A percentile compares a stretch with the other conserved stretches of the same genome.
These are phyloP conservation scores for Zymoseptoria passerinii DNA, from an alignment of 2,329 filamentous ascomycete genomes.

Conservation along the genomic window DNA sequence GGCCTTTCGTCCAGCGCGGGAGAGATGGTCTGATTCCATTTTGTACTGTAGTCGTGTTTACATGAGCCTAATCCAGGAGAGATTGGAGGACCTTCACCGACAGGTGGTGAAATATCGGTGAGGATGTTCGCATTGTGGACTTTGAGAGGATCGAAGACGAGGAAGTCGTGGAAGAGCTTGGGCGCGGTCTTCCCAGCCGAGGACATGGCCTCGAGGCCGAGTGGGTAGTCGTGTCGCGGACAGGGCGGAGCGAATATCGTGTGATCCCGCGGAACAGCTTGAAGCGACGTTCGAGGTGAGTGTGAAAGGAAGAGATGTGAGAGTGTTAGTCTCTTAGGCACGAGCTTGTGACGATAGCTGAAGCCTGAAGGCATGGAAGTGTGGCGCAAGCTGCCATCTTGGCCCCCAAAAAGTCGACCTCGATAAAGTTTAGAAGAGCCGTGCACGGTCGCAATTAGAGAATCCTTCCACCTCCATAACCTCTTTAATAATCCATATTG, in stretches of 20 bases:
- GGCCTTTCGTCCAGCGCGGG: conserved; percentile 36
- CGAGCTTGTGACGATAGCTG: background rate
- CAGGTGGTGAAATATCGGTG: conserved; percentile 49
- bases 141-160: conserved; percentile 45
- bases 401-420: no score
- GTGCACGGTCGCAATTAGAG: no score
- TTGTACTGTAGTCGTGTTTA: conserved; percentile 51
- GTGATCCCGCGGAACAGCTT: background rate
- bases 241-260: background rate
- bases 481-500: no score
- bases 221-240: background rate
- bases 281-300: background rate
- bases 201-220: background rate
- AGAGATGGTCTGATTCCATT: conserved; percentile 46
- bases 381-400: no score
- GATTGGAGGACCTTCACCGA: conserved; percentile 31
- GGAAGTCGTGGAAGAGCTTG: conserved; percentile 44
- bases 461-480: no score
- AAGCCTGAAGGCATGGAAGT: no score
- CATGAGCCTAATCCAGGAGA: conserved; percentile 41
- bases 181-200: conserved; percentile 41
- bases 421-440: no score
- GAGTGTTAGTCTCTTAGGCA: background rate
- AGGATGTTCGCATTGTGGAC: conserved; percentile 39
- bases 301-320: background rate